Conservation (phyloP, 2,329 filamentous ascomycete species). For the Cercospora sesami region DNA sequence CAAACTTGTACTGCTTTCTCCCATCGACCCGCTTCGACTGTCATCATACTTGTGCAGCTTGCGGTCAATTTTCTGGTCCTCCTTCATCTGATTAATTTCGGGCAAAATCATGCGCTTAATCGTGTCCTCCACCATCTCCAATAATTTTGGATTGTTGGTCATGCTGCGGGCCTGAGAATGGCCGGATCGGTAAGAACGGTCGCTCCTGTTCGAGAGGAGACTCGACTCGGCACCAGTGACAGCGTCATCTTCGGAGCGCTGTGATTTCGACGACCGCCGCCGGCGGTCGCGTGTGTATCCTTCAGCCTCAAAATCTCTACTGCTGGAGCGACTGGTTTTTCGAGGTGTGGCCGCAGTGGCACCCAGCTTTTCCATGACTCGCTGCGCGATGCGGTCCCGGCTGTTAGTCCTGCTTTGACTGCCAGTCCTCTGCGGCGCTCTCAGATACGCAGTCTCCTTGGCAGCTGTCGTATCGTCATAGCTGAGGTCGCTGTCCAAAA, state of each 20-base stretch:
- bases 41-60: constrained; percentile 68
- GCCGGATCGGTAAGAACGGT: constrained; percentile 60
- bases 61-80: constrained; percentile 78
- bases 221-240: constrained; percentile 61
- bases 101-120: constrained; percentile 87
- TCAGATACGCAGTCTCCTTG: constrained; percentile 44
- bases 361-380: constrained; percentile 66
- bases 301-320: constrained; percentile 40
- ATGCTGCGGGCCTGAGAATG: constrained; percentile 68
- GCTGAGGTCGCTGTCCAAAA: constrained; percentile 50
- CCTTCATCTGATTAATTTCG: constrained; percentile 86
- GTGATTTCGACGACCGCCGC: constrained; percentile 47
- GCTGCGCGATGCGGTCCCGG: constrained; percentile 66
- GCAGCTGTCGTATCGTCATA: constrained; percentile 40
- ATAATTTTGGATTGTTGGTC: constrained; percentile 86
- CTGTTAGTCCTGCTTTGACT: constrained; percentile 63
- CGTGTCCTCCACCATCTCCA: constrained; percentile 90
- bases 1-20: constrained; percentile 53
- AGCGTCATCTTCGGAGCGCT: constrained; percentile 54
- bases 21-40: constrained; percentile 55
- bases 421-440: constrained; percentile 56
- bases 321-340: constrained; percentile 34
- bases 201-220: constrained; percentile 60
- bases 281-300: constrained; percentile 35
- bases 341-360: constrained; percentile 50